A percentile compares a stretch with the other conserved stretches of the same genome.
These are phyloP conservation scores for Scedosporium aurantiacum DNA, from an alignment of 2,329 filamentous ascomycete genomes.

Conservation along the genomic window DNA sequence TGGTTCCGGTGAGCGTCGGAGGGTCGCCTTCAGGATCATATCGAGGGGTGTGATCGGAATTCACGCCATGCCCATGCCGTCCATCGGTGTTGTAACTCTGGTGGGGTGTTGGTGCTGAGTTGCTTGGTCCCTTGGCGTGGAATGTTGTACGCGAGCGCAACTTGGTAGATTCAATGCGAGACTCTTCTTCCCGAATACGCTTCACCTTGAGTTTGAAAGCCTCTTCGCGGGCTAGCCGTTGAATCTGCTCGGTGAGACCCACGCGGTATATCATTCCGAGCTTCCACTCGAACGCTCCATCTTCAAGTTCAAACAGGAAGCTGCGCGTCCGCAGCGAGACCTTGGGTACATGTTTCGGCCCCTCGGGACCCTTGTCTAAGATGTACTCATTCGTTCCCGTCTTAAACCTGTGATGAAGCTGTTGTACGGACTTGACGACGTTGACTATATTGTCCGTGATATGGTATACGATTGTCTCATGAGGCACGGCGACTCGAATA, in stretches of 20 bases:
- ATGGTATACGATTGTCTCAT: constrained; percentile 79
- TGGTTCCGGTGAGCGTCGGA: constrained; percentile 17
- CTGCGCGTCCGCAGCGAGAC: constrained; percentile 72
- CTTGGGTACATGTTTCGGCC: constrained; percentile 76
- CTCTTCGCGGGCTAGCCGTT: constrained; percentile 79
- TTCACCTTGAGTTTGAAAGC: constrained; percentile 82
- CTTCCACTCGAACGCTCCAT: constrained; percentile 96
- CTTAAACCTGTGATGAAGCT: constrained; percentile 86
- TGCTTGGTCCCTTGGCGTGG: constrained; percentile 23
- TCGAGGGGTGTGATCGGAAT: constrained; percentile 11
- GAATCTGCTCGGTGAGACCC: constrained; percentile 79
- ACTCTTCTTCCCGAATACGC: constrained; percentile 64
- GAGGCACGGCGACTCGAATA: constrained; percentile 76
- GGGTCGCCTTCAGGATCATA: constrained; percentile 71
- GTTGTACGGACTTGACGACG: constrained; percentile 72
- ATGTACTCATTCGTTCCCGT: constrained; percentile 84
- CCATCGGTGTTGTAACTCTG: constrained; percentile 47
- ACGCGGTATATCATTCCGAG: constrained; percentile 86
- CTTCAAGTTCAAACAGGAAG: constrained; percentile 84
- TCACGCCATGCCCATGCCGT: constrained; percentile 16
- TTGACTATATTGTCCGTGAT: constrained; percentile 94
- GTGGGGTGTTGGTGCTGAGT: constrained; percentile 23
- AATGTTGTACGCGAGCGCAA: constrained; percentile 44
- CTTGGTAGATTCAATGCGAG: constrained; percentile 40
- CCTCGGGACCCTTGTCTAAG: constrained; percentile 73